phyloP scores from a whole-genome alignment of 2,329 filamentous ascomycete genomes.

The Claviceps maximensis region DNA sequence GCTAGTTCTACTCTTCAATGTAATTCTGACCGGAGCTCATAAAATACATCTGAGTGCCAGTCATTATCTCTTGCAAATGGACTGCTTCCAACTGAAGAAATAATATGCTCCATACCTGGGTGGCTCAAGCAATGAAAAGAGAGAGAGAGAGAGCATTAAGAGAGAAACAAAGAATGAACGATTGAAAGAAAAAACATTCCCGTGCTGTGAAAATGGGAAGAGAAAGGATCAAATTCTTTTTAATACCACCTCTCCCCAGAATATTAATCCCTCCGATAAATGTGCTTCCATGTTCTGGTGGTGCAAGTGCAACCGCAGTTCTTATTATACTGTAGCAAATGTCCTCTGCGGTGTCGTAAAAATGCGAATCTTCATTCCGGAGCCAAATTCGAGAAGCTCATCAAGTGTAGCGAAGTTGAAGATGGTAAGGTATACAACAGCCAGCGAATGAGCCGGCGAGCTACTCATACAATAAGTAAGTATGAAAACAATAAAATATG shows the following conservation, averaged over 20 bases:
- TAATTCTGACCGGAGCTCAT: conserved; percentile 7
- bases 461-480: conserved; percentile 19
- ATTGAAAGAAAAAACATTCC: background rate
- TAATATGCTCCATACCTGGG: background rate
- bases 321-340: background rate
- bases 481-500: conserved; percentile 20
- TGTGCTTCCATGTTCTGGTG: background rate
- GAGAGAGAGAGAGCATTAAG: background rate
- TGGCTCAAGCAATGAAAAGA: conserved; percentile 2
- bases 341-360: background rate
- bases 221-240: background rate
- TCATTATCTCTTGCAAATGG: background rate
- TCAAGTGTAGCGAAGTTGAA: conserved; percentile 10
- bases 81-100: background rate
- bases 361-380: background rate
- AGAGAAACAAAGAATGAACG: background rate
- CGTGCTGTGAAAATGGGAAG: background rate
- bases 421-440: conserved; percentile 11
- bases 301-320: background rate
- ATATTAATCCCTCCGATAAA: conserved; percentile 3
- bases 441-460: conserved; percentile 8
- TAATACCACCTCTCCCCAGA: background rate
- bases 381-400: conserved; percentile 6
- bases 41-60: conserved; percentile 2
- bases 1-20: conserved; percentile 7